A percentile compares a stretch with the other conserved stretches of the same genome.
These are phyloP conservation scores for Terfezia claveryi DNA, from an alignment of 495 filamentous ascomycete genomes.

Conservation along the genomic window DNA sequence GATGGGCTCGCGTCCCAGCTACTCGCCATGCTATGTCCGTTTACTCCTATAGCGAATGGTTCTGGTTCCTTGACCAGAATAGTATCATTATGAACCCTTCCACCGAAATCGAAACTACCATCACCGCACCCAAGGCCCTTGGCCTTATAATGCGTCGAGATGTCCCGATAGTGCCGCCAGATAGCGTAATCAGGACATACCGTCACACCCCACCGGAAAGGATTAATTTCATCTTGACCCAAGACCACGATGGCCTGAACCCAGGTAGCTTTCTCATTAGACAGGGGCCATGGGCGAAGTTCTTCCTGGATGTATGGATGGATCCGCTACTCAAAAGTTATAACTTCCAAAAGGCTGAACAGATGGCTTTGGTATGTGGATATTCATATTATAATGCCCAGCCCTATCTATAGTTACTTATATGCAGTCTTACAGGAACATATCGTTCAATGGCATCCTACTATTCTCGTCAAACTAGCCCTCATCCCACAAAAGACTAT, in stretches of 20 bases:
- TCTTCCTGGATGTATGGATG: conserved; percentile 90
- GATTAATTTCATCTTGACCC: conserved; percentile 64
- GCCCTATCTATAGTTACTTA: too few relatives aligned
- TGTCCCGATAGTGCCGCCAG: conserved; percentile 70
- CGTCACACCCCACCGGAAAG: conserved; percentile 50
- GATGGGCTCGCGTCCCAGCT: conserved; percentile 70
- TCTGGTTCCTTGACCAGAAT: conserved; percentile 69
- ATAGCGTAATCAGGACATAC: conserved; percentile 93
- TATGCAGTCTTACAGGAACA: conserved; percentile 37
- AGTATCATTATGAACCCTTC: conserved; percentile 78
- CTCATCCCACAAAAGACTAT: conserved; percentile 62
- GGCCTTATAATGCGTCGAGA: conserved; percentile 69
- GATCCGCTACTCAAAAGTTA: conserved; percentile 82
- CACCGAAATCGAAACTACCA: conserved; percentile 41
- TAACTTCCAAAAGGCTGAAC: conserved; percentile 87
- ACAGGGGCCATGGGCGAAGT: conserved; percentile 73
- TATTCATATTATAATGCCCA: background rate
- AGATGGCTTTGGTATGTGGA: conserved; percentile 60
- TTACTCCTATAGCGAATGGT: conserved; percentile 47
- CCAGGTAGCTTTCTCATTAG: conserved; percentile 57
- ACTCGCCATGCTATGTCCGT: conserved; percentile 70
- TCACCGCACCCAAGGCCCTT: conserved; percentile 43
- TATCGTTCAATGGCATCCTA: conserved; percentile 97
- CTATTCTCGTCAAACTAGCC: conserved; percentile 68
- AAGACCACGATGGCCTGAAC: conserved; percentile 62